These are phyloP conservation scores for Fusarium brachygibbosum DNA, from an alignment of 2,329 filamentous ascomycete genomes.

Conservation along the genomic window DNA sequence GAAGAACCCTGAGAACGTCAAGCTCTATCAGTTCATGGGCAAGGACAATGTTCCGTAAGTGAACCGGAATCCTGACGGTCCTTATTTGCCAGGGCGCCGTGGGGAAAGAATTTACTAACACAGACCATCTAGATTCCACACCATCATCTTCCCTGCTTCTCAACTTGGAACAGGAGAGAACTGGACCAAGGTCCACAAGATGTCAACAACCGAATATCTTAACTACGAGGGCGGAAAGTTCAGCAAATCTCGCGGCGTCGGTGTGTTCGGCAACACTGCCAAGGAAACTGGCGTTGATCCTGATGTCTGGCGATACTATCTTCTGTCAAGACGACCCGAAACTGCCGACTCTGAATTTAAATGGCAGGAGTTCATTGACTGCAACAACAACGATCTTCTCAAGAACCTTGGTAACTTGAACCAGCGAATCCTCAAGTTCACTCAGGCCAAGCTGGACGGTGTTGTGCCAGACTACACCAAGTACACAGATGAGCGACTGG, in stretches of 20 bases:
- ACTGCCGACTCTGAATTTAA: constrained; percentile 90
- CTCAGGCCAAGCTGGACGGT: constrained; percentile 80
- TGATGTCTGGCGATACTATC: constrained; percentile 94
- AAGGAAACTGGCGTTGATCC: constrained; percentile 86
- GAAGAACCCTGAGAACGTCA: constrained; percentile 88
- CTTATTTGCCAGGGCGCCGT: not conserved
- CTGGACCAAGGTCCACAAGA: constrained; percentile 90
- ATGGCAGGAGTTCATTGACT: constrained; percentile 84
- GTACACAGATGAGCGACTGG: constrained; percentile 68
- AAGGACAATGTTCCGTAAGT: constrained; percentile 72
- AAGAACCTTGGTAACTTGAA: constrained; percentile 82
- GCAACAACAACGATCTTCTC: constrained; percentile 90
- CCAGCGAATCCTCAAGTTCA: constrained; percentile 80
- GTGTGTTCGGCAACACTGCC: constrained; percentile 92
- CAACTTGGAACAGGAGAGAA: constrained; percentile 86
- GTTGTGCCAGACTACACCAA: constrained; percentile 73
- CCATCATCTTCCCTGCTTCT: constrained; percentile 89
- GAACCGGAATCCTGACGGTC: constrained; percentile 51
- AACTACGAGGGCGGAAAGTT: constrained; percentile 94
- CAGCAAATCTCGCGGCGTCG: constrained; percentile 89
- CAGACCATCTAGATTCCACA: constrained; percentile 66
- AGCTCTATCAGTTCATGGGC: constrained; percentile 95
- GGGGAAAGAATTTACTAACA: constrained; percentile 15
- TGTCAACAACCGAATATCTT: constrained; percentile 88
- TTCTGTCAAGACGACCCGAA: constrained; percentile 87